Conservation (phyloP, 192 early-diverging fungal genomes). For the Pilaira anomala region DNA sequence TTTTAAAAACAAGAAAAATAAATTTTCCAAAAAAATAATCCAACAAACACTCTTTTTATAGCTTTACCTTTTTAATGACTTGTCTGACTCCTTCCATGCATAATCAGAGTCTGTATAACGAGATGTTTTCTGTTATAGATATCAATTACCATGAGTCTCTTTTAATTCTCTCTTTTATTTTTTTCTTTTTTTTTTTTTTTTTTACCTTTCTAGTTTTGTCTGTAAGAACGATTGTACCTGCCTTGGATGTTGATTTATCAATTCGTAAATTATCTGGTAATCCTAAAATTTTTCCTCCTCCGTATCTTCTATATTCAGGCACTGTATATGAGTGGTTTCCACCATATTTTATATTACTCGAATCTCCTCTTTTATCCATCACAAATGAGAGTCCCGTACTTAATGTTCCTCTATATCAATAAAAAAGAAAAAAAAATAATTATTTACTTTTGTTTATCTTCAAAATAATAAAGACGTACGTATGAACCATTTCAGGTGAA, state of each 20-base stretch:
- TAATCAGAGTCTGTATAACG: constrained; percentile 24
- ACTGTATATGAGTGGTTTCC: neutral
- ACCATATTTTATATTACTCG: neutral
- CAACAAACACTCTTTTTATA: neutral
- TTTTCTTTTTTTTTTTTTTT: too few relatives aligned
- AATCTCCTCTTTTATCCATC: neutral
- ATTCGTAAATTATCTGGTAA: neutral
- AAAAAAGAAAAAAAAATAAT: neutral
- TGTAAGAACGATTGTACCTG: constrained; percentile 4
- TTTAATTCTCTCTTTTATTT: too few relatives aligned
- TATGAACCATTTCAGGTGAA: neutral
- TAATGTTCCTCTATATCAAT: neutral
- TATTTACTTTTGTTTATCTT: neutral
- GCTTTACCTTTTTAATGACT: constrained; percentile 27
- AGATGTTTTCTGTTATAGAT: constrained; percentile 1
- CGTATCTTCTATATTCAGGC: neutral
- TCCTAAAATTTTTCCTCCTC: constrained; percentile 4
- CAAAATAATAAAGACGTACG: neutral
- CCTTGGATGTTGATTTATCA: constrained; percentile 27
- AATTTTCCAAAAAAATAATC: constrained; percentile 22
- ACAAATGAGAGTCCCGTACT: neutral
- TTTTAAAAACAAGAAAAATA: constrained; percentile 1
- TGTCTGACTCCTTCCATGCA: constrained; percentile 28
- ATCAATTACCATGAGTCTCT: too few relatives aligned
- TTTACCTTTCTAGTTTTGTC: constrained; percentile 11